These are phyloP conservation scores for Arthrobotrys entomopaga DNA, from an alignment of 2,329 filamentous ascomycete genomes.

Conservation along the genomic window DNA sequence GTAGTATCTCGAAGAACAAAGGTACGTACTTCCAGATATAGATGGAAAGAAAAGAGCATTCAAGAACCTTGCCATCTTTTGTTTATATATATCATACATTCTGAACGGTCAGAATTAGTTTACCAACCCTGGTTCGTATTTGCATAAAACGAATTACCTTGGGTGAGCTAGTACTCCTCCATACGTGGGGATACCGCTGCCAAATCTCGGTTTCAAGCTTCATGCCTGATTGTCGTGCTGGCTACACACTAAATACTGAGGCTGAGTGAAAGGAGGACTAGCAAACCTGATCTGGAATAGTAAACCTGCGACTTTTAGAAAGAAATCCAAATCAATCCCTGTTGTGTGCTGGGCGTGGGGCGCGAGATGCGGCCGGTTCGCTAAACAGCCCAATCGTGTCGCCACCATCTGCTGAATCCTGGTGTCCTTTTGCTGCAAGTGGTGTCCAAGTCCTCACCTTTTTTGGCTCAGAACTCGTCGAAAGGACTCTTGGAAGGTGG, in stretches of 20 bases:
- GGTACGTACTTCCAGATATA: constrained; percentile 23
- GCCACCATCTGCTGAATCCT: constrained; percentile 9
- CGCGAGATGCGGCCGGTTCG: constrained; percentile 26
- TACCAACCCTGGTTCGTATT: constrained; percentile 2
- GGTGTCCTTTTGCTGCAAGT: constrained; percentile 29
- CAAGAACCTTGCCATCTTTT: constrained; percentile 51
- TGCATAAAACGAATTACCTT: constrained; percentile 17
- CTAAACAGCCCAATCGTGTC: constrained; percentile 36
- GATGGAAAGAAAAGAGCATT: constrained; percentile 17
- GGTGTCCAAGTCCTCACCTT: constrained; percentile 30
- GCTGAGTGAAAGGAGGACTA: constrained; percentile 43
- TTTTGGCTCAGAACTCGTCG: background rate
- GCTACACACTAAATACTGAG: constrained; percentile 33
- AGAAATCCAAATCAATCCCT: constrained; percentile 54
- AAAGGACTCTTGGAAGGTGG: no score
- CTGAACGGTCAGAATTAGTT: constrained; percentile 12
- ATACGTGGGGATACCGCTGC: constrained; percentile 18
- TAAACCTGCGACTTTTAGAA: constrained; percentile 8
- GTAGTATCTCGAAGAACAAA: constrained; percentile 9
- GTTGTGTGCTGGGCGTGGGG: constrained; percentile 23
- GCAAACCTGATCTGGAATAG: constrained; percentile 50
- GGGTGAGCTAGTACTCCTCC: no score
- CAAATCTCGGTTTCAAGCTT: constrained; percentile 43
- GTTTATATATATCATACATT: constrained; percentile 49
- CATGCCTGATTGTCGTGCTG: constrained; percentile 7